Evolutionary conservation across 192 early-diverging fungal species (phyloP).

Genomic region (Coemansia sp.): DNA sequence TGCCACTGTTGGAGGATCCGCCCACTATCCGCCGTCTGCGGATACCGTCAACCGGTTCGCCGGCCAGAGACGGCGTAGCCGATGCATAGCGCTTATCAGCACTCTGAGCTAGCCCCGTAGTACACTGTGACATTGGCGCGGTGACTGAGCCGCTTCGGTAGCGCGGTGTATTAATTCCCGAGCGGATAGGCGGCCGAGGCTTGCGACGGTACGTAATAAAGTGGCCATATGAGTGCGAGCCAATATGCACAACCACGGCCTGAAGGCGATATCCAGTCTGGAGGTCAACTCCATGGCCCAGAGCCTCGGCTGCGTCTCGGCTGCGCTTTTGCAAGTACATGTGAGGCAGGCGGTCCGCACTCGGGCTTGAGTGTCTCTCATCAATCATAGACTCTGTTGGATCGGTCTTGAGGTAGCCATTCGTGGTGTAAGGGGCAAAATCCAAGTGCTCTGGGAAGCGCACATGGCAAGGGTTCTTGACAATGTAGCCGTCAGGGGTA

Average conservation of each 20-base stretch:
- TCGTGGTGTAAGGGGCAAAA: slow-evolving; percentile 67
- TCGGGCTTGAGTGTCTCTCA: neutral
- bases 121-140: neutral
- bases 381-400: slow-evolving; percentile 60
- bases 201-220: slow-evolving; percentile 87
- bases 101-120: neutral
- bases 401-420: slow-evolving; percentile 54
- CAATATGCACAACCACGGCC: slow-evolving; percentile 87
- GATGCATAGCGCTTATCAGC: slow-evolving; percentile 28
- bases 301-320: slow-evolving; percentile 36
- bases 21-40: slow-evolving; percentile 44
- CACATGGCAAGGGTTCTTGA: slow-evolving; percentile 82
- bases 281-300: slow-evolving; percentile 24
- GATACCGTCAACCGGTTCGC: slow-evolving; percentile 21
- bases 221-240: slow-evolving; percentile 88
- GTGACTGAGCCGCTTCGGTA: slow-evolving; percentile 32
- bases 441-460: slow-evolving; percentile 79
- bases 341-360: neutral
- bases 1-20: slow-evolving; percentile 12
- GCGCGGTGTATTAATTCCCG: slow-evolving; percentile 48
- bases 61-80: slow-evolving; percentile 8
- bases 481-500: slow-evolving; percentile 64
- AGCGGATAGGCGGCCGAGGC: slow-evolving; percentile 34
- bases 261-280: slow-evolving; percentile 69
- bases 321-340: slow-evolving; percentile 15